Base-by-base conservation (phyloP, 139 green algal species). In the Chlorella sorokiniana region DNA sequence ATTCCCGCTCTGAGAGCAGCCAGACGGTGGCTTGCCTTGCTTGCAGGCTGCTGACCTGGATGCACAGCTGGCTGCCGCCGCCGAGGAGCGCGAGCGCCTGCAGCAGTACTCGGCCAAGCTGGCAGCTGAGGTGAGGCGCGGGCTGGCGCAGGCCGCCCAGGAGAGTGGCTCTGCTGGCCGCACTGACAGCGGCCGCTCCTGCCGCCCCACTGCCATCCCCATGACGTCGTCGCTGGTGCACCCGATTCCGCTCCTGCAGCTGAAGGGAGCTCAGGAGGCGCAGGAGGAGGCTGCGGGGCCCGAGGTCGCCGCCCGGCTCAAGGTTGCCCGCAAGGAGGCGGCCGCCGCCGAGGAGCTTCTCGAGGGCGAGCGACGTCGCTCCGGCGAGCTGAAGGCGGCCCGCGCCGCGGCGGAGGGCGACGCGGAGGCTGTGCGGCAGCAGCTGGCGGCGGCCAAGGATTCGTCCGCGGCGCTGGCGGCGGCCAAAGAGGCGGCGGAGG, bases 51-150 rank as follows among this genome's bases (percentile, higher is more conserved):
- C 42, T 40, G 45, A 62, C 0, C 70, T 77, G 10, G 70, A 77
- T 52, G 25, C 23, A 3, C 52, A 79, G 51, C 72, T 79, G 48
- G 51, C 35, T 1, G 22, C 37, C 20, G 27, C 52, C 23, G 51
- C 51, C 23, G 72, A 54, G 72, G 72, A 77, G 70, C 70, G 70
- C n/a, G n/a, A n/a, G 44, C 70, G 45, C 70, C 44, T 77, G 70
- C 7, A 56, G 70, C 45, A 63, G 44, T 54, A 54, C 44, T 33
- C 70, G 2, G 45, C 45, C 22, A 1, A 77, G 70, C 70, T 77
- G 1, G 70, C 41, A 44, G 44, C 70, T 18, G 41, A 77, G 70
- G 41, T 77, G 44, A 18, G 4, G 20, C 1, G 31, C 6, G 22
- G 44, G 64, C 37, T 48, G 37, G 35, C 20, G 37, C 37, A 71